phyloP scores from a whole-genome alignment of 768 basidiomycete genomes.

The Trametes cingulata region DNA sequence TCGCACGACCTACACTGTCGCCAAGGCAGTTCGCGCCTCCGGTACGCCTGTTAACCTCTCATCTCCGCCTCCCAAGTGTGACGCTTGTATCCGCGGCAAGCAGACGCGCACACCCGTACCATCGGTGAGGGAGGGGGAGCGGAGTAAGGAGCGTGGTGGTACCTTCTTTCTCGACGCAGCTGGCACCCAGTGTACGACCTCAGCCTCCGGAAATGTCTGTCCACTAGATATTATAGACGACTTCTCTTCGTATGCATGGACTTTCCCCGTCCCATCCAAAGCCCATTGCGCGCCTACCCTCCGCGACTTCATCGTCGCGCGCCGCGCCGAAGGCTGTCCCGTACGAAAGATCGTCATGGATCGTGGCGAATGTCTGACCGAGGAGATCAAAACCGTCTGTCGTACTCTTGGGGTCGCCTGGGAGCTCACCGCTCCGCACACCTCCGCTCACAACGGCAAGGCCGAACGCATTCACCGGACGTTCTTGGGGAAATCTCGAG shows the following conservation, averaged over 20 bases:
- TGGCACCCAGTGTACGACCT: conserved; percentile 2
- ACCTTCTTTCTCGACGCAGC: conserved; percentile 36
- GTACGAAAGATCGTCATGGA: conserved; percentile 25
- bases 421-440: conserved; percentile 34
- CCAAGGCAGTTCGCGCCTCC: no score
- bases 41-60: no score
- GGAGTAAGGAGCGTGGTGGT: conserved; percentile 25
- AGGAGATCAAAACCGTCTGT: conserved; percentile 15
- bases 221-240: conserved; percentile 42
- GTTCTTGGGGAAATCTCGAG: conserved; percentile 23
- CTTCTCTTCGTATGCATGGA: conserved; percentile 32
- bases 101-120: conserved; percentile 37
- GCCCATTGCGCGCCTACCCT: conserved; percentile 27
- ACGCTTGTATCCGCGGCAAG: no score
- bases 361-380: conserved; percentile 28
- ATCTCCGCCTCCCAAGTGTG: no score
- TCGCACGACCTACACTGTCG: no score
- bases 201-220: conserved; percentile 10
- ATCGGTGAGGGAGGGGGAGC: conserved; percentile 27
- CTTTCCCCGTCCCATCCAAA: conserved; percentile 36
- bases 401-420: neutral
- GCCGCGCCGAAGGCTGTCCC: conserved; percentile 26
- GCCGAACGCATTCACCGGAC: conserved; percentile 41
- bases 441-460: conserved; percentile 39
- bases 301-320: conserved; percentile 31